phyloP scores from a whole-genome alignment of 2,329 filamentous ascomycete genomes.

The Fonsecaea pedrosoi region DNA sequence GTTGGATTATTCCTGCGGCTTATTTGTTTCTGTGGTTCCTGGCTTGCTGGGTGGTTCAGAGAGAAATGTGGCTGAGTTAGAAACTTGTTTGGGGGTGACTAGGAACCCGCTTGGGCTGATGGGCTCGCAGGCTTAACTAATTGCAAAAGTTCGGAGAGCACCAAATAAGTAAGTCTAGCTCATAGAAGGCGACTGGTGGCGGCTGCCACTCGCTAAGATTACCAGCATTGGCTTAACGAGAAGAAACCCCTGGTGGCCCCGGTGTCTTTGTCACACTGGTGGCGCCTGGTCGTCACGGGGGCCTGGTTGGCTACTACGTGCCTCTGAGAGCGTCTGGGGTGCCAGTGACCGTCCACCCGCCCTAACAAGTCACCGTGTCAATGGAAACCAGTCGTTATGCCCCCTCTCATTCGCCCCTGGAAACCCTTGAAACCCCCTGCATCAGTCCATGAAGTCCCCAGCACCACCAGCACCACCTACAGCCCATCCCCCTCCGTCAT shows the following conservation, averaged over 20 bases:
- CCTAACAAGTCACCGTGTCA: neutral
- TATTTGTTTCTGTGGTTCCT: neutral
- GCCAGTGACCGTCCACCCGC: neutral
- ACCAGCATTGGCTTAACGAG: neutral
- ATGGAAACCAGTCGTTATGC: neutral
- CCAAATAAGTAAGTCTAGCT: neutral
- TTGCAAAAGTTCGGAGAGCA: neutral
- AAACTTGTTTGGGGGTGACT: too few species aligned
- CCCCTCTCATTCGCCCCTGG: neutral
- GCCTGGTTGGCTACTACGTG: neutral
- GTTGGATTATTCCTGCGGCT: neutral
- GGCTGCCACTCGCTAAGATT: neutral
- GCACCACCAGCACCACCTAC: neutral
- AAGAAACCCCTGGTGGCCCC: neutral
- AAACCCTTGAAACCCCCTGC: slow-evolving; percentile 3
- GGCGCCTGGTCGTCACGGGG: neutral
- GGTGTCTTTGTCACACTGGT: neutral
- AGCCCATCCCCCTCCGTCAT: neutral
- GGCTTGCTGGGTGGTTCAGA: neutral
- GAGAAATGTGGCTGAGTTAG: neutral
- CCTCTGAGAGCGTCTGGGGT: neutral
- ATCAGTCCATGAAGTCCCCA: neutral
- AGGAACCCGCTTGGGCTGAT: neutral
- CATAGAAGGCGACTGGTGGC: neutral
- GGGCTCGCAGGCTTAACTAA: neutral